Evolutionary conservation across 2,329 filamentous ascomycete genomes (phyloP), one percentile per base, ranked within the genome.

Genomic region (Alternaria postmessia): DNA sequence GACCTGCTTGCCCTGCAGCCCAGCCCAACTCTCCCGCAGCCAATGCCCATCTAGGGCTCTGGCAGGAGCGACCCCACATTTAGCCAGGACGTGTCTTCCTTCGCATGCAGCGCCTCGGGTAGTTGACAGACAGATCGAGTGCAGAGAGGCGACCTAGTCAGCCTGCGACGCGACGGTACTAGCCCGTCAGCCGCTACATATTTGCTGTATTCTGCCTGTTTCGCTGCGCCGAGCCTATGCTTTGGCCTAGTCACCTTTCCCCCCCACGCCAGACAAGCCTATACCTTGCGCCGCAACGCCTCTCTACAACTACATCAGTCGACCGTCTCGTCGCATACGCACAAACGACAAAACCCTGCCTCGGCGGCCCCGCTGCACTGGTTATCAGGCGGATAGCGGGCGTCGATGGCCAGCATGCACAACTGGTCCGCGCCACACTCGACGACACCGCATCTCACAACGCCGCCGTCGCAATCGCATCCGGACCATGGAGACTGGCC

Each of bases 381-480:
- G 61, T 61, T 39, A 60, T 58, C 51, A 41, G 61, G 59, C 58
- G 59, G 55, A 57, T 51, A 60, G 63, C 57, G 58, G 63, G 53
- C 62, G 62, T 64, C 66, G 57, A 75, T 75, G 71, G 68, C 69
- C 67, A 72, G 70, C 69, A 67, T 62, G 61, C 59, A 65, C 57
- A 14, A 47, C 52, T 54, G 53, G 51, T 36, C 60, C 53, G 53
- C 66, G 46, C 53, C 53, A 57, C 57, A 61, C 57, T 53, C 59
- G 59, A 59, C 55, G 59, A 64, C 64, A 18, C 54, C 67, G 42
- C 53, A 60, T 46, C 51, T 57, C n/a, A 43, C 60, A 55, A 57
- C 57, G n/a, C 65, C 49, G 51, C 58, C 57, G 32, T 56, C 57
- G 32, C 58, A 53, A 46, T 16, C 44, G 48, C 43, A 53, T 38